Evolutionary conservation across 2,329 filamentous ascomycete species (phyloP).

Genomic region (Penicillium expansum): DNA sequence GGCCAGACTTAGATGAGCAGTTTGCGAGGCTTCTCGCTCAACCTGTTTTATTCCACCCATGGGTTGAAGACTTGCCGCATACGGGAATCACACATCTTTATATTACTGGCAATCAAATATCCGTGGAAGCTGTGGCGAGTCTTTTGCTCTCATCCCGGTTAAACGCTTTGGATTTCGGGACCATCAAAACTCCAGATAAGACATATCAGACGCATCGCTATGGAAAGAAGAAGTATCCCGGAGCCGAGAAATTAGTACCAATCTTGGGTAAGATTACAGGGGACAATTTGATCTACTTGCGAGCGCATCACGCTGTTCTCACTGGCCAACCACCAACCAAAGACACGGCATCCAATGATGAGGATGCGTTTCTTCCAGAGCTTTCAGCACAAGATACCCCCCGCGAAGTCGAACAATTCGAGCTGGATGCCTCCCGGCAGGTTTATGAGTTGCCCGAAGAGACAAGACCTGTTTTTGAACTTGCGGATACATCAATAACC

Average conservation of each 20-base stretch:
- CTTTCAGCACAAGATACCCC: slow-evolving; percentile 31
- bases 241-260: slow-evolving; percentile 55
- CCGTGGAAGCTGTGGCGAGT: slow-evolving; percentile 55
- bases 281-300: slow-evolving; percentile 52
- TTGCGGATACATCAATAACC: slow-evolving; percentile 35
- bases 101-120: slow-evolving; percentile 55
- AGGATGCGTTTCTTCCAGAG: slow-evolving; percentile 31
- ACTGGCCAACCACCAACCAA: slow-evolving; percentile 45
- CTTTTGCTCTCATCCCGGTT: slow-evolving; percentile 53
- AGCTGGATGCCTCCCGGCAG: slow-evolving; percentile 29
- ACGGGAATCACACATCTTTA: slow-evolving; percentile 60
- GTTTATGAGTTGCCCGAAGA: slow-evolving; percentile 38
- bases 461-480: slow-evolving; percentile 36
- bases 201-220: slow-evolving; percentile 18
- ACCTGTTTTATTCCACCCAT: slow-evolving; percentile 52
- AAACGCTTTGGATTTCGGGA: slow-evolving; percentile 56
- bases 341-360: slow-evolving; percentile 27
- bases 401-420: slow-evolving; percentile 22
- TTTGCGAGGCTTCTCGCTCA: slow-evolving; percentile 50
- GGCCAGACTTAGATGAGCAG: slow-evolving; percentile 45
- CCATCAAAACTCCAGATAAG: slow-evolving; percentile 40
- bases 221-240: slow-evolving; percentile 38
- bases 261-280: slow-evolving; percentile 48
- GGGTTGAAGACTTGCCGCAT: slow-evolving; percentile 55
- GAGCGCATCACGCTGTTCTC: slow-evolving; percentile 55